Base-by-base conservation (phyloP, 2,329 filamentous ascomycete species). In the Aspergillus glaucus region DNA sequence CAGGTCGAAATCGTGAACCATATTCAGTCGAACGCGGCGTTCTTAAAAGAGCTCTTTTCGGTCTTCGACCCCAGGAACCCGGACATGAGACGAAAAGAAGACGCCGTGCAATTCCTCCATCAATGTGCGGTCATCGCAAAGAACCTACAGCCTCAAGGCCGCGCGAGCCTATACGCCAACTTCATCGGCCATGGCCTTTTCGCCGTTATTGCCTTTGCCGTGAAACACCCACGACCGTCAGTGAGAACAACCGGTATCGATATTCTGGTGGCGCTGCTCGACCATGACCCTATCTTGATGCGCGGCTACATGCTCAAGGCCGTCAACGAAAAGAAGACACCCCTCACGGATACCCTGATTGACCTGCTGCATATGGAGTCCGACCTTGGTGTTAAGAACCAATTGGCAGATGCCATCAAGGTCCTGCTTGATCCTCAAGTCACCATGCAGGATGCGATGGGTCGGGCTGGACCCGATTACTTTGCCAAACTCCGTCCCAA, bases 1-100 rank as follows among this genome's bases (percentile, higher is more conserved):
- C 93, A 98, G 73, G 91, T 97, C 60, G 93, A 97, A 63, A 96
- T 98, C 63, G 86, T 98, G 44, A 88, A 92, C 63, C 88, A 97
- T 69, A 78, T 98, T n/a, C 91, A 96, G 68, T 79, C 78, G 22
- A 95, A 95, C 60, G 75, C 75, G 1, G 71, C 73, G 1, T 96
- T 95, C 62, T 74, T 97, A 24, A 84, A 83, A 56, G 88, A 96
- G 53, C 78, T 97, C 3, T 98, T 97, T 66, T 79, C 80, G 47
- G 89, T 97, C 53, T 96, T 97, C 62, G 80, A 78, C 17, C 74
- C 82, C 0, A 75, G 82, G 21, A 81, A 83, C 51, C 66, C 69
- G 46, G 82, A 87, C 44, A 74, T 80, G 46, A 82, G 82, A 62
- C 83, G 87, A 51, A 94, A 93, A 70, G 95, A 95, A 69, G 88